These are phyloP conservation scores for Apiospora aurea DNA, from an alignment of 2,329 filamentous ascomycete species.

Conservation along the genomic window DNA sequence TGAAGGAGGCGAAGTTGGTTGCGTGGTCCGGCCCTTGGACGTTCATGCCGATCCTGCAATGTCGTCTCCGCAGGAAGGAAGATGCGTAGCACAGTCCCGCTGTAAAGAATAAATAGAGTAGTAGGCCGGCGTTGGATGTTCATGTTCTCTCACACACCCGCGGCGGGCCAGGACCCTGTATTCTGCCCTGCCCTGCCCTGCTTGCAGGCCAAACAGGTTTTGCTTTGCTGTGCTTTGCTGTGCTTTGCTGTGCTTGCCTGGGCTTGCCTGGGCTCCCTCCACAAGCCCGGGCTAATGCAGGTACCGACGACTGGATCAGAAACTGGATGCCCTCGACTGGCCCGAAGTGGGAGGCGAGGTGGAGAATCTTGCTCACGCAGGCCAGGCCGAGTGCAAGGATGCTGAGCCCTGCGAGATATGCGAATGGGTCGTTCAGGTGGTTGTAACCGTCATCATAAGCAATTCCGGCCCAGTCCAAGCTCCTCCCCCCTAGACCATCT, in stretches of 20 bases:
- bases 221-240: no score
- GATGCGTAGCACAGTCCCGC: neutral
- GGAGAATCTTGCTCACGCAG: slow-evolving; percentile 25
- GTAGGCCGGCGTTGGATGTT: slow-evolving; percentile 7
- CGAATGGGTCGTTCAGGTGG: neutral
- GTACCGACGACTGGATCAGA: slow-evolving; percentile 24
- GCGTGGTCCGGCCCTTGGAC: slow-evolving; percentile 14
- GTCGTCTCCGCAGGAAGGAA: slow-evolving; percentile 1
- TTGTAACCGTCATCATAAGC: slow-evolving; percentile 2
- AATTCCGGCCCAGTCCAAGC: slow-evolving; percentile 10
- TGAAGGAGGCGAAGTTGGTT: slow-evolving; percentile 22
- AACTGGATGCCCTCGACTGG: neutral
- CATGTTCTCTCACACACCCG: neutral
- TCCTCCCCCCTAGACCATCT: neutral
- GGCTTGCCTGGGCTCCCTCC: no score
- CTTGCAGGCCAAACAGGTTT: neutral
- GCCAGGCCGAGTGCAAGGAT: neutral
- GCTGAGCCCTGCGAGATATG: slow-evolving; percentile 10
- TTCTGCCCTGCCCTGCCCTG: slow-evolving; percentile 16
- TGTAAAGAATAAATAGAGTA: slow-evolving; percentile 19
- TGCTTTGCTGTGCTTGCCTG: no score
- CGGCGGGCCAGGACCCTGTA: neutral
- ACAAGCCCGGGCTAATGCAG: slow-evolving; percentile 29
- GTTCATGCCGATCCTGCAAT: slow-evolving; percentile 18
- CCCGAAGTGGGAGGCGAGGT: slow-evolving; percentile 26